These are phyloP conservation scores for Pyricularia sp. DNA, from an alignment of 2,329 filamentous ascomycete genomes.

Conservation along the genomic window DNA sequence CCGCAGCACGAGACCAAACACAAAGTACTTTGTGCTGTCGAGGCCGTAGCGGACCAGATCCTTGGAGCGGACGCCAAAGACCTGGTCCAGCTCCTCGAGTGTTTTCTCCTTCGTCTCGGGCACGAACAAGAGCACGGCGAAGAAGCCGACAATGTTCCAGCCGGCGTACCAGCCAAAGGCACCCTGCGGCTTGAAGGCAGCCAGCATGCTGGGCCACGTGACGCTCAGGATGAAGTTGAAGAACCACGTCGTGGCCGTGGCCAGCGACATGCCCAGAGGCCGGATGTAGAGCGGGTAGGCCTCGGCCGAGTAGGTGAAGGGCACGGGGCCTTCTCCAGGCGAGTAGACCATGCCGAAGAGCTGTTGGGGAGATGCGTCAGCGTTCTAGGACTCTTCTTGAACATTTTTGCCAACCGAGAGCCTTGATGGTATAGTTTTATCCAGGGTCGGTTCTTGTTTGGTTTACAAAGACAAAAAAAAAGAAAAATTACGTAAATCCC, in stretches of 20 bases:
- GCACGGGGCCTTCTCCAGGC: conserved; percentile 53
- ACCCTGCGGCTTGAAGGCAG: conserved; percentile 34
- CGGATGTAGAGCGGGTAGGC: conserved; percentile 57
- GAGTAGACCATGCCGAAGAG: conserved; percentile 41
- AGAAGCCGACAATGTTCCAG: conserved; percentile 38
- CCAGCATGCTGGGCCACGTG: conserved; percentile 36
- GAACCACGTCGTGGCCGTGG: conserved; percentile 42
- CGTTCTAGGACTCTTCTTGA: no score
- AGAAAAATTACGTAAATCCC: conserved; percentile 28
- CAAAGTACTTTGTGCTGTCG: conserved; percentile 11
- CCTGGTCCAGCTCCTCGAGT: conserved; percentile 27
- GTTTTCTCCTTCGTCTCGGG: conserved; percentile 30
- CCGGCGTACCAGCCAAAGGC: conserved; percentile 39
- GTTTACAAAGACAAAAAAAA: neutral
- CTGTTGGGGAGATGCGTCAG: neutral
- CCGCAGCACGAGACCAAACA: conserved; percentile 9
- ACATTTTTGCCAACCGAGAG: no score
- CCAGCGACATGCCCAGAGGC: conserved; percentile 51
- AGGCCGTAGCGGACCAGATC: conserved; percentile 13
- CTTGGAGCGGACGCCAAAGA: conserved; percentile 21
- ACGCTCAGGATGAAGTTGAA: conserved; percentile 32
- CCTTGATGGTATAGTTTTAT: neutral
- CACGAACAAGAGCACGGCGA: conserved; percentile 27
- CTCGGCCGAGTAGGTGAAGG: conserved; percentile 59
- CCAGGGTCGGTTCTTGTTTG: neutral